Percentiles rank a stretch among this genome's conserved stretches.
Evolutionary conservation across 2,329 filamentous ascomycete species (phyloP).

Genomic region (Fusarium nygamai): DNA sequence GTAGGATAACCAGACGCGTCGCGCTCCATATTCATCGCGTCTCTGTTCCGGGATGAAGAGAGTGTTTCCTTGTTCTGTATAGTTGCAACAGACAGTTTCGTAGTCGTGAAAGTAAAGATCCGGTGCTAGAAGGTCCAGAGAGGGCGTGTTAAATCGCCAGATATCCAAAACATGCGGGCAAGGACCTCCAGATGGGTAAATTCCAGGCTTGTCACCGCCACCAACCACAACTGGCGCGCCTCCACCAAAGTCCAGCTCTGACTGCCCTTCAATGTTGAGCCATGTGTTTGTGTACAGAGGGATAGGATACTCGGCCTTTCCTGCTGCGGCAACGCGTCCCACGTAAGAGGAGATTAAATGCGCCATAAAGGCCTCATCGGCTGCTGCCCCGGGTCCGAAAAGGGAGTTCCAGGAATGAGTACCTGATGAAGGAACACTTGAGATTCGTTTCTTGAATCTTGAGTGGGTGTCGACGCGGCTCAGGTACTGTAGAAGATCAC

Average conservation of each 20-base stretch:
- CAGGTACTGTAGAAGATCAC: conserved; percentile 42
- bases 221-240: conserved; percentile 49
- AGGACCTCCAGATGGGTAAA: conserved; percentile 51
- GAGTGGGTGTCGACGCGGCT: conserved; percentile 40
- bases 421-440: conserved; percentile 35
- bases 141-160: conserved; percentile 53
- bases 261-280: conserved; percentile 48
- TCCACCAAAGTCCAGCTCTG: conserved; percentile 44
- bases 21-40: conserved; percentile 56
- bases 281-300: conserved; percentile 51
- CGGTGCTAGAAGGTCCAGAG: conserved; percentile 58
- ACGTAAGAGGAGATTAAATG: conserved; percentile 48
- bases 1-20: conserved; percentile 54
- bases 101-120: conserved; percentile 62
- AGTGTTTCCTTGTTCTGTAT: conserved; percentile 54
- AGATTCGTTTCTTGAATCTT: conserved; percentile 44
- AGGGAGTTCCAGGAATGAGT: conserved; percentile 46
- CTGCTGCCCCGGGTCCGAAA: conserved; percentile 44
- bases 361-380: conserved; percentile 52
- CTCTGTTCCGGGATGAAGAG: conserved; percentile 64
- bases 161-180: conserved; percentile 49
- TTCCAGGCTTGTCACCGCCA: conserved; percentile 48
- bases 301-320: conserved; percentile 47
- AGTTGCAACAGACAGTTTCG: conserved; percentile 54
- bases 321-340: conserved; percentile 48